These are phyloP conservation scores for Wickerhamomyces subpelliculosus DNA, from an alignment of 805 yeast species.

Conservation along the genomic window DNA sequence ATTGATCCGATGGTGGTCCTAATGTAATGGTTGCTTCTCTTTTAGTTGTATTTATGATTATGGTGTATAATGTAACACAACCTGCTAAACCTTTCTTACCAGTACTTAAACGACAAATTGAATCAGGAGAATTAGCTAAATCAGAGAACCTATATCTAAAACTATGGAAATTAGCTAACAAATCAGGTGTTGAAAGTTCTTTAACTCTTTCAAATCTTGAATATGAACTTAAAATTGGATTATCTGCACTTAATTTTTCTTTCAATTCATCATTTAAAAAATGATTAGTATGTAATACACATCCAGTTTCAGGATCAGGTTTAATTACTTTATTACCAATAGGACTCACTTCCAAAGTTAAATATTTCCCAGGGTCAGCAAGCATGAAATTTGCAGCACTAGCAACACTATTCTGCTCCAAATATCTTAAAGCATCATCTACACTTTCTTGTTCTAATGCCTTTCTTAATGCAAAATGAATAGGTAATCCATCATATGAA, in stretches of 20 bases:
- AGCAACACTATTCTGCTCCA: conserved; percentile 16
- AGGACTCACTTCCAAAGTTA: conserved; percentile 19
- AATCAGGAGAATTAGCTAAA: conserved; percentile 8
- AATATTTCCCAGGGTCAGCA: conserved; percentile 17
- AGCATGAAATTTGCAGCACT: conserved; percentile 19
- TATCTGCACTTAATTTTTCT: conserved; percentile 4
- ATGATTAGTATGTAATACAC: conserved; percentile 22
- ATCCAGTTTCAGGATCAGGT: conserved; percentile 9
- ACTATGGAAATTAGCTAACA: conserved; percentile 11
- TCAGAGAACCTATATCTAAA: conserved; percentile 18
- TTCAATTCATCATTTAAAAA: conserved; percentile 5
- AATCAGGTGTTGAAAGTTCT: conserved; percentile 7
- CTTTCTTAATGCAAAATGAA: conserved; percentile 29
- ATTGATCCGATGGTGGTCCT: conserved; percentile 11
- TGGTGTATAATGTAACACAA: conserved; percentile 14
- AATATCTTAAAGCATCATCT: conserved; percentile 9
- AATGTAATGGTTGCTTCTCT: conserved; percentile 10
- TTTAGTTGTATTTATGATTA: conserved; percentile 8
- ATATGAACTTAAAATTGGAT: conserved; percentile 13
- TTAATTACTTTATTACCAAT: conserved; percentile 8
- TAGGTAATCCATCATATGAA: conserved; percentile 24
- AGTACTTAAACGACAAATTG: conserved; percentile 13
- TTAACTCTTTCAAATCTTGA: conserved; percentile 11
- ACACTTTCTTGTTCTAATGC: conserved; percentile 22
- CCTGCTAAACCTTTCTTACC: conserved; percentile 14